A percentile compares a stretch with the other conserved stretches of the same genome.
phyloP scores from a whole-genome alignment of 2,329 filamentous ascomycete genomes.

The Aureobasidium uvarum region DNA sequence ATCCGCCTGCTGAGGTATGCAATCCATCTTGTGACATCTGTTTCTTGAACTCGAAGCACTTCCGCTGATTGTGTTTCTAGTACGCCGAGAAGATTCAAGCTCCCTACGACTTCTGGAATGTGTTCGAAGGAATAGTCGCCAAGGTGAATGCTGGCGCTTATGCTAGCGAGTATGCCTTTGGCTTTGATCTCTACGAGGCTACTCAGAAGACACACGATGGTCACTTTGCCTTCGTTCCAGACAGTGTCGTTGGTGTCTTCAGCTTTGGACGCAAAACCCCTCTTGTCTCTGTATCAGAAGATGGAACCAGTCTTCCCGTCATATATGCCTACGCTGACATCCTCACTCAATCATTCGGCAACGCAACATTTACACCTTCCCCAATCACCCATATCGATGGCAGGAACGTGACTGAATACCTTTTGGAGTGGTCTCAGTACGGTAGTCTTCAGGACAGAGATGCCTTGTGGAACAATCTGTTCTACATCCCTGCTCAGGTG shows the following conservation, averaged over 20 bases:
- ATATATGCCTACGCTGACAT: slow-evolving; percentile 56
- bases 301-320: slow-evolving; percentile 59
- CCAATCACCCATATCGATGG: slow-evolving; percentile 58
- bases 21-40: too few species aligned
- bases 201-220: slow-evolving; percentile 61
- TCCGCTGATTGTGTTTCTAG: too few species aligned
- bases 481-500: slow-evolving; percentile 48
- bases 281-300: slow-evolving; percentile 60
- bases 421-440: slow-evolving; percentile 50
- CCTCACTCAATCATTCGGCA: slow-evolving; percentile 43
- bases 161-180: slow-evolving; percentile 47
- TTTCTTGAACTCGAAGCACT: too few species aligned
- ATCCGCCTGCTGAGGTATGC: slow-evolving; percentile 37
- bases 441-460: slow-evolving; percentile 52
- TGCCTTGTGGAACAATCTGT: slow-evolving; percentile 55
- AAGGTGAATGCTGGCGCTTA: slow-evolving; percentile 43
- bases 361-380: slow-evolving; percentile 47
- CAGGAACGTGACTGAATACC: slow-evolving; percentile 51
- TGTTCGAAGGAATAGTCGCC: slow-evolving; percentile 41
- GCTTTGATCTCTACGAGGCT: slow-evolving; percentile 53
- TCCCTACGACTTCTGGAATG: slow-evolving; percentile 44
- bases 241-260: slow-evolving; percentile 54
- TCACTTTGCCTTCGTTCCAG: slow-evolving; percentile 59
- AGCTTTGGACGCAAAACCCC: slow-evolving; percentile 50
- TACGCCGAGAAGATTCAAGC: slow-evolving; percentile 49